These are phyloP conservation scores for Porogramme epimiltina DNA, from an alignment of 1,284 basidiomycete genomes.

Conservation along the genomic window DNA sequence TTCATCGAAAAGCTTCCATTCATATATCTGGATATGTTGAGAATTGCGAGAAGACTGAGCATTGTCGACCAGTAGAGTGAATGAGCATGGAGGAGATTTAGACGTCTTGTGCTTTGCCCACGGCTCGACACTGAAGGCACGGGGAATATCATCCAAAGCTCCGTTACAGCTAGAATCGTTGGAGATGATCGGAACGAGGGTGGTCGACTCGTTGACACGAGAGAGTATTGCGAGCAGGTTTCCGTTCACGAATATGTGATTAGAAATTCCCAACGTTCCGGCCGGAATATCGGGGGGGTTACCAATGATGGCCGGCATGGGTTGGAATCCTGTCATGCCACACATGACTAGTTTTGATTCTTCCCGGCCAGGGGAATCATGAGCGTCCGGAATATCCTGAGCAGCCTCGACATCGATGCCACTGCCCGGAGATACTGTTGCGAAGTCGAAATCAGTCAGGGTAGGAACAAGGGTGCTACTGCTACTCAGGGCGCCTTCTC, in stretches of 20 bases:
- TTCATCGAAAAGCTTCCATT: too few species aligned
- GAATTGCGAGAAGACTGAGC: too few species aligned
- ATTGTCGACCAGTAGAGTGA: too few species aligned
- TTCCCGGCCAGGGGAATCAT: constrained; percentile 15
- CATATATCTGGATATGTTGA: too few species aligned
- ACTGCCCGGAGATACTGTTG: constrained; percentile 31
- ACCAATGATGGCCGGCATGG: constrained; percentile 25
- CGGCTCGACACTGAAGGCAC: too few species aligned
- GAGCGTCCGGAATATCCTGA: constrained; percentile 26
- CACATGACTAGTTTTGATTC: constrained; percentile 32
- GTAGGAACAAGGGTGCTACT: too few species aligned
- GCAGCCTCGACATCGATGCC: constrained; percentile 25
- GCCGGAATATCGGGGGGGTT: constrained; percentile 31
- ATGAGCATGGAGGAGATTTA: too few species aligned
- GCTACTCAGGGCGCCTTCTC: constrained; percentile 15
- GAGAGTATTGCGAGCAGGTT: constrained; percentile 31
- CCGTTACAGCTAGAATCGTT: too few species aligned
- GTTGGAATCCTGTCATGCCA: constrained; percentile 31
- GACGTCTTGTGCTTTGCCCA: too few species aligned
- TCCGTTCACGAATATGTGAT: constrained; percentile 32
- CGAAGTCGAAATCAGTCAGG: constrained; percentile 32
- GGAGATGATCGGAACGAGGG: constrained; percentile 36
- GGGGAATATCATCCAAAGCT: neutral
- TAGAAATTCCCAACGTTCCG: constrained; percentile 32
- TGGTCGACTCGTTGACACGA: constrained; percentile 32